A percentile compares a stretch with the other conserved stretches of the same genome.
Conservation (phyloP, 345 rosid genomes). For the Eucalyptus victrix region DNA sequence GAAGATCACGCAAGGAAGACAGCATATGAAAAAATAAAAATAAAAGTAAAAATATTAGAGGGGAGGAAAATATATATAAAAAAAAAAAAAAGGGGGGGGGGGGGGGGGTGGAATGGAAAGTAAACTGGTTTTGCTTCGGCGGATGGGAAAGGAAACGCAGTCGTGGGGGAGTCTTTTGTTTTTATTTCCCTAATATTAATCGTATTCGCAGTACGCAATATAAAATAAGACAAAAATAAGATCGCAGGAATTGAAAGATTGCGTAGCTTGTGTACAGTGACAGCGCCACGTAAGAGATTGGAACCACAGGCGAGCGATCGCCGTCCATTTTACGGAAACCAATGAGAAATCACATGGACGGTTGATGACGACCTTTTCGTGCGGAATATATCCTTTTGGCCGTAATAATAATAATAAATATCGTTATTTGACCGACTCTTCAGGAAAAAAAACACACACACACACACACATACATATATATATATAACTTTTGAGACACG, state of each 20-base stretch:
- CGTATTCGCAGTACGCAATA: neutral
- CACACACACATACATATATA: rapidly evolving
- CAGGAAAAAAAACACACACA: too few relatives aligned
- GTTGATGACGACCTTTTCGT: neutral
- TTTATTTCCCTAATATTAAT: neutral
- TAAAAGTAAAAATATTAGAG: neutral
- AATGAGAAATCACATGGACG: neutral
- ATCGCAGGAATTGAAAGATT: neutral
- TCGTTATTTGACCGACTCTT: neutral
- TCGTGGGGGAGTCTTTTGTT: neutral
- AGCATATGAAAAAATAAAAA: neutral
- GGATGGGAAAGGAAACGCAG: neutral
- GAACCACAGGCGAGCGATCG: neutral
- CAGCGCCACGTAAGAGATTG: neutral
- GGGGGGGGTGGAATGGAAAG: neutral
- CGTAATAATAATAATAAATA: neutral
- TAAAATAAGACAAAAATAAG: neutral
- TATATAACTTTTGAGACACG: neutral
- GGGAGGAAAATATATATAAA: neutral
- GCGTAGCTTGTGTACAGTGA: neutral
- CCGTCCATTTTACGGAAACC: neutral
- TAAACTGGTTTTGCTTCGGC: slow-evolving; percentile 1
- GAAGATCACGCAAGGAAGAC: neutral
- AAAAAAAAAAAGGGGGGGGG: neutral
- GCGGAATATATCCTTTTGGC: neutral